Conservation (phyloP, 352 stramenopile species). For the Blastocystis hominis region DNA sequence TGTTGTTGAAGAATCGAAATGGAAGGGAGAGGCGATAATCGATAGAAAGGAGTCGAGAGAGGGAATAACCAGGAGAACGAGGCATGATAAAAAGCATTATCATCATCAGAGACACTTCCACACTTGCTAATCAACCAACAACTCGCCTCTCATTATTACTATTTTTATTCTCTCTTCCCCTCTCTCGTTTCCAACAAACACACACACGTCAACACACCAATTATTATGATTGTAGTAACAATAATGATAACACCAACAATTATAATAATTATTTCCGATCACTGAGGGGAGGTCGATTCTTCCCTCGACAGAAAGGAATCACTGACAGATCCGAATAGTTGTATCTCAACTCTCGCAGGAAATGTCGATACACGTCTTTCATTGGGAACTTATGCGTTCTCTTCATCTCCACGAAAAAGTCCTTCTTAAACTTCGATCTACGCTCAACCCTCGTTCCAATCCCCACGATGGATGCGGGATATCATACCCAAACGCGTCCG, state of each 20-base stretch:
- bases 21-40: no score
- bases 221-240: not conserved
- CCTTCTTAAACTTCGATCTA: constrained; percentile 13
- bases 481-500: constrained; percentile 32
- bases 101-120: no score
- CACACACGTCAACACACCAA: not conserved
- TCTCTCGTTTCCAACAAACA: not conserved
- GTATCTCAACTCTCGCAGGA: not conserved
- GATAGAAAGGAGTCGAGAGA: no score
- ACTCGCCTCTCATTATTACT: no score
- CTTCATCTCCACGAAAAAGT: constrained; percentile 39
- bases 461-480: constrained; percentile 40
- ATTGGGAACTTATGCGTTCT: constrained; percentile 10
- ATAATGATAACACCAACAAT: not conserved
- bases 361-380: not conserved
- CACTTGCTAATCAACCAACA: no score
- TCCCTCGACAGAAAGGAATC: not conserved
- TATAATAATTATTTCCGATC: not conserved
- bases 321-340: constrained; percentile 1
- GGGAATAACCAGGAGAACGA: no score
- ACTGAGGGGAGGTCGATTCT: not conserved
- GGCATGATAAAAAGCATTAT: no score
- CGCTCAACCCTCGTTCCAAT: not conserved
- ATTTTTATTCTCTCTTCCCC: no score
- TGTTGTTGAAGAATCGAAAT: not conserved